Evolutionary conservation across 768 basidiomycete species (phyloP).

Genomic region (Collybia sp.): DNA sequence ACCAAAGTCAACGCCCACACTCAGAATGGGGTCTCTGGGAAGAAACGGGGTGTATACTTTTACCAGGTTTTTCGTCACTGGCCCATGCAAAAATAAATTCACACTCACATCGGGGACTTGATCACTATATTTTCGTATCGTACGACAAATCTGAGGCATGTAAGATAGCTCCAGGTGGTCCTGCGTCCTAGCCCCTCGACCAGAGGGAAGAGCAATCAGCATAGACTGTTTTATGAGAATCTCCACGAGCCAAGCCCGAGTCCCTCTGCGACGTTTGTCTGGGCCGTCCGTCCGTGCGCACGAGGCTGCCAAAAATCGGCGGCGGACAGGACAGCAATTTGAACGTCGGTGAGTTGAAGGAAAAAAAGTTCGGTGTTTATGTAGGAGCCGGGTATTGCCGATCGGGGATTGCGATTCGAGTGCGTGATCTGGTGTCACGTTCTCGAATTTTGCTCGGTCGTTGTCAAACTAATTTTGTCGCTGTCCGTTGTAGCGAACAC

Average conservation of each 20-base stretch:
- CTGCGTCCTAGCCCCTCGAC: conserved; percentile 88
- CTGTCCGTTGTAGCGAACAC: too few relatives aligned
- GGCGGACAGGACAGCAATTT: conserved; percentile 77
- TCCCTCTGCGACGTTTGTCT: conserved; percentile 85
- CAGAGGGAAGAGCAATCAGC: conserved; percentile 87
- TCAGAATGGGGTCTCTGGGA: conserved; percentile 29
- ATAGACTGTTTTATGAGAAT: conserved; percentile 88
- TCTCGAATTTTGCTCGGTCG: not conserved
- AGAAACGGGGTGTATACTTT: conserved; percentile 71
- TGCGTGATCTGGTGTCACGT: conserved; percentile 1
- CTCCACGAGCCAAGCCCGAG: conserved; percentile 20
- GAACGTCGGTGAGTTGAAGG: conserved; percentile 52
- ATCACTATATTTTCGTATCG: conserved; percentile 8
- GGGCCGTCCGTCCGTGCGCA: conserved; percentile 63
- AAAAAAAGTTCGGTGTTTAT: conserved; percentile 22
- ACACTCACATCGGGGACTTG: conserved; percentile 11
- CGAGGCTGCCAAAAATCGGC: conserved; percentile 30
- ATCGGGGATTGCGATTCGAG: conserved; percentile 16
- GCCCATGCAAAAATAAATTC: conserved; percentile 24
- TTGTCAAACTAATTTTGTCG: too few relatives aligned
- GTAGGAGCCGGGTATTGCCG: conserved; percentile 16
- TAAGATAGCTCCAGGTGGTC: conserved; percentile 86
- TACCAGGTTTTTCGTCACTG: conserved; percentile 87
- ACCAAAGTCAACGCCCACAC: conserved; percentile 12
- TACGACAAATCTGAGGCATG: conserved; percentile 26